A percentile compares a stretch with the other conserved stretches of the same genome.
These are phyloP conservation scores for Pleurotus djamor DNA, from an alignment of 768 basidiomycete genomes.

Conservation along the genomic window DNA sequence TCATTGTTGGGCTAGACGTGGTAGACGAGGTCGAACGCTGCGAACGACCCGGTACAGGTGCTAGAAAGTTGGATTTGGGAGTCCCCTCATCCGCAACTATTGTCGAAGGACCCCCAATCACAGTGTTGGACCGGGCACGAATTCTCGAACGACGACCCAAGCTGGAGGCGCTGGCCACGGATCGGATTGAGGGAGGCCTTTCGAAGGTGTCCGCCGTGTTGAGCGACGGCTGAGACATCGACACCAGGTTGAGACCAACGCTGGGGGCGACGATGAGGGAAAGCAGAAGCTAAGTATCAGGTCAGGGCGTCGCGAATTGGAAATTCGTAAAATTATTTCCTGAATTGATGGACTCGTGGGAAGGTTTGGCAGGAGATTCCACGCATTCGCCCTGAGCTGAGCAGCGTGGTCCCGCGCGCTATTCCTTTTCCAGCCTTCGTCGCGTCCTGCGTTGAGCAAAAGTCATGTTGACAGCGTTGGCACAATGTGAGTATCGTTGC, in stretches of 20 bases:
- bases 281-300: slow-evolving; percentile 10
- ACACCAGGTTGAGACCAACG: slow-evolving; percentile 17
- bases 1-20: slow-evolving; percentile 4
- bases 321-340: background rate
- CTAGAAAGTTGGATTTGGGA: background rate
- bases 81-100: background rate
- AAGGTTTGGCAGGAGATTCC: slow-evolving; percentile 2
- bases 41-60: background rate
- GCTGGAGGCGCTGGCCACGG: slow-evolving; percentile 46
- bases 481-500: background rate
- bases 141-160: slow-evolving; percentile 53
- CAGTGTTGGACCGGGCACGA: slow-evolving; percentile 52
- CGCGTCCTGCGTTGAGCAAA: background rate
- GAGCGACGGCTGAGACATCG: slow-evolving; percentile 8
- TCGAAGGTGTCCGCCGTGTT: slow-evolving; percentile 8
- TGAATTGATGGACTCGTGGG: slow-evolving; percentile 4
- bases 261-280: slow-evolving; percentile 21
- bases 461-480: background rate
- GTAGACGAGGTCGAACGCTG: background rate
- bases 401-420: background rate
- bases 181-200: slow-evolving; percentile 40
- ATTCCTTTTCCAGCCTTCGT: background rate
- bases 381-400: background rate
- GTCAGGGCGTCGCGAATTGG: background rate
- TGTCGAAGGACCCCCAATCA: slow-evolving; percentile 21